Percentiles rank a stretch among this genome's conserved stretches.
These are phyloP conservation scores for Talaromyces sp. DNA, from an alignment of 2,329 filamentous ascomycete species.

Conservation along the genomic window DNA sequence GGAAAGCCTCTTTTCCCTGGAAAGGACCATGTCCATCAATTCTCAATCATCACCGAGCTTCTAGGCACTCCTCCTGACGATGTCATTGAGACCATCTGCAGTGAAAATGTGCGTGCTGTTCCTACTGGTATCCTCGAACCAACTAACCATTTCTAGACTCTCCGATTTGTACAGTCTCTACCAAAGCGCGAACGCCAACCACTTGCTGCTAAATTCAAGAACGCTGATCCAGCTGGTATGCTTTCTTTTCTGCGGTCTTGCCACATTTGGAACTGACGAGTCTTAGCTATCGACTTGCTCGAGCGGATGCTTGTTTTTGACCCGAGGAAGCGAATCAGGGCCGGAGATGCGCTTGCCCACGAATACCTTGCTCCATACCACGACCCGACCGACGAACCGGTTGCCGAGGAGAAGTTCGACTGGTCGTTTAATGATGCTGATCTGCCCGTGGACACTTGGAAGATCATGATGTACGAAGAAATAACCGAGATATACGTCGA, in stretches of 20 bases:
- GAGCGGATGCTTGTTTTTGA: constrained; percentile 98
- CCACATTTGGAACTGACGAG: constrained; percentile 16
- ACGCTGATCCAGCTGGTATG: constrained; percentile 80
- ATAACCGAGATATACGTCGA: neutral
- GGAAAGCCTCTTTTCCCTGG: constrained; percentile 97
- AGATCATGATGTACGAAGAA: constrained; percentile 92
- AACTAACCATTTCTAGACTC: constrained; percentile 57
- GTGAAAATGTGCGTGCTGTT: constrained; percentile 73
- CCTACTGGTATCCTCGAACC: neutral
- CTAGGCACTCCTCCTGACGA: constrained; percentile 95
- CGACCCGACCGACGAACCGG: constrained; percentile 92
- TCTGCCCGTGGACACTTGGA: constrained; percentile 98
- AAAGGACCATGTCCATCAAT: constrained; percentile 99
- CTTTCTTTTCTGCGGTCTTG: constrained; percentile 14
- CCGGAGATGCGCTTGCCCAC: constrained; percentile 79
- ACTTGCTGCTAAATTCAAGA: constrained; percentile 85
- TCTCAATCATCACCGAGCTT: constrained; percentile 98
- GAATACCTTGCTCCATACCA: constrained; percentile 96
- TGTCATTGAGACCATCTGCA: constrained; percentile 97
- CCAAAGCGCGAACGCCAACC: constrained; percentile 91
- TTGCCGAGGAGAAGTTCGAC: constrained; percentile 95
- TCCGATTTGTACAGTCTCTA: constrained; percentile 95
- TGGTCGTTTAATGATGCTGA: constrained; percentile 99
- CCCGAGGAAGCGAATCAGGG: constrained; percentile 91
- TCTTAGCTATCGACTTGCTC: constrained; percentile 79